These are phyloP conservation scores for Globisporangium megalacanthum DNA, from an alignment of 352 stramenopile species.

Conservation along the genomic window DNA sequence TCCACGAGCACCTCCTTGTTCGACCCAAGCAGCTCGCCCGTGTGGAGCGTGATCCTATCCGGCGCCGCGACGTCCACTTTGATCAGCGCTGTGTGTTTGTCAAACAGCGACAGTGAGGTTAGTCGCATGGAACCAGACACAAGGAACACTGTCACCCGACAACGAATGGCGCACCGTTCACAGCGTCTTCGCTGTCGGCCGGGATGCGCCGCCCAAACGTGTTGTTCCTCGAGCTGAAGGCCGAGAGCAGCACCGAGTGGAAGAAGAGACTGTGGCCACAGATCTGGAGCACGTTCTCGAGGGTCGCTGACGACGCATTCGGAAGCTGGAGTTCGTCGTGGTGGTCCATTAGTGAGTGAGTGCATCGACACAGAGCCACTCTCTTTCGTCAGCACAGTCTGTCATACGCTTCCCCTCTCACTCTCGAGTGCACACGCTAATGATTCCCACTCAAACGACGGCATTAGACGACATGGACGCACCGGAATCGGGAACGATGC, in stretches of 20 bases:
- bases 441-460: neutral
- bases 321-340: constrained; percentile 24
- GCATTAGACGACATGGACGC: neutral
- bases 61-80: constrained; percentile 79
- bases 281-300: constrained; percentile 71
- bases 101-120: neutral
- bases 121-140: too few species aligned
- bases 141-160: too few species aligned
- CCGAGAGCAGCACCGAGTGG: constrained; percentile 71
- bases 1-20: constrained; percentile 69
- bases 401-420: too few species aligned
- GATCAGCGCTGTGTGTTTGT: constrained; percentile 35
- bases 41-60: constrained; percentile 78
- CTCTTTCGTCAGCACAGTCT: neutral
- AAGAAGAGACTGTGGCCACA: constrained; percentile 85
- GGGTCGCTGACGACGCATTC: constrained; percentile 53
- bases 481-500: constrained; percentile 81
- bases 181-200: constrained; percentile 51
- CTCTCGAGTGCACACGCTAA: too few species aligned
- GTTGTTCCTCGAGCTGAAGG: constrained; percentile 66
- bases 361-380: neutral
- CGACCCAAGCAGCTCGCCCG: constrained; percentile 40
- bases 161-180: constrained; percentile 36
- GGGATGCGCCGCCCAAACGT: constrained; percentile 61
- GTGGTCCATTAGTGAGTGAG: too few species aligned